phyloP scores from a whole-genome alignment of 495 filamentous ascomycete genomes.

The Platismatia glauca region DNA sequence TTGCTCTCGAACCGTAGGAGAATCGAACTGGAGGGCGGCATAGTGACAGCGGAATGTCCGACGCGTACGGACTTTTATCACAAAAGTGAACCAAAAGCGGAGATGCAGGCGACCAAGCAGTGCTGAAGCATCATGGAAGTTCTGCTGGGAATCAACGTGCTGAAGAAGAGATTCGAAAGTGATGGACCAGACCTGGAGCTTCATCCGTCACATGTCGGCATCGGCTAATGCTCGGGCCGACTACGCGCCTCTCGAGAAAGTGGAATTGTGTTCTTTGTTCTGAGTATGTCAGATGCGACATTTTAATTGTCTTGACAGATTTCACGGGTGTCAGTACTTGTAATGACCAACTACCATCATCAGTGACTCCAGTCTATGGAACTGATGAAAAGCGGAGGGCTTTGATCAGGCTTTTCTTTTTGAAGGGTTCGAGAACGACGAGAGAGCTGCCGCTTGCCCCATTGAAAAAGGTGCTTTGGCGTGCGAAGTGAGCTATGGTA shows the following conservation, averaged over 20 bases:
- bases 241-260: slow-evolving; percentile 7
- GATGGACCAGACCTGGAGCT: neutral
- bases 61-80: neutral
- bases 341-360: neutral
- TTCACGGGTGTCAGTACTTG: neutral
- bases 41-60: slow-evolving; percentile 16
- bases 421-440: neutral
- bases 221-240: slow-evolving; percentile 12
- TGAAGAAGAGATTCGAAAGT: slow-evolving; percentile 8
- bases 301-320: neutral
- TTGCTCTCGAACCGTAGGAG: slow-evolving; percentile 47
- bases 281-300: neutral
- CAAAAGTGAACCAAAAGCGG: neutral
- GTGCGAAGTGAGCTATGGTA: slow-evolving; percentile 38
- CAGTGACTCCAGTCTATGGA: neutral
- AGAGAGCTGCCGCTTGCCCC: slow-evolving; percentile 1
- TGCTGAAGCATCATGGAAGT: neutral
- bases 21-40: slow-evolving; percentile 38
- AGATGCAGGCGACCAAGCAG: neutral
- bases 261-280: slow-evolving; percentile 13
- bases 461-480: neutral
- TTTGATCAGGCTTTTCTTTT: neutral
- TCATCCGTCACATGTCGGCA: slow-evolving; percentile 5
- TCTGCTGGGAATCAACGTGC: neutral
- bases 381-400: too few species aligned